Conservation (phyloP, 257 asterid genomes). For the Solanum bulbocastanum region DNA sequence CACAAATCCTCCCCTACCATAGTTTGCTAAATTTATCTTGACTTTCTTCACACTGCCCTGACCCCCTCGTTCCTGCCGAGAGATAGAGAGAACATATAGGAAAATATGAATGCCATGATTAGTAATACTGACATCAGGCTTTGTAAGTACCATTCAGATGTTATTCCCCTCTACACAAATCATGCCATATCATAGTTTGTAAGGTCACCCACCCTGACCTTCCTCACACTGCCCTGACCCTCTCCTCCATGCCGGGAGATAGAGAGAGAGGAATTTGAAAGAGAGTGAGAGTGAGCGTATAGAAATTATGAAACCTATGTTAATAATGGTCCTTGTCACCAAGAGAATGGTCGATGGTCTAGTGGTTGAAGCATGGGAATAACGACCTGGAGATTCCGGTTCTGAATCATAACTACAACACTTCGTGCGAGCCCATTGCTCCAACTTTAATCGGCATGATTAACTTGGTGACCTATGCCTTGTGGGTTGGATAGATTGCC, state of each 20-base stretch:
- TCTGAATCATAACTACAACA: neutral
- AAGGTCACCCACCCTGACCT: neutral
- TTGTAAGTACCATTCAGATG: neutral
- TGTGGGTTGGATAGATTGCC: neutral
- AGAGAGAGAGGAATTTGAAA: neutral
- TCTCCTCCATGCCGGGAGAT: neutral
- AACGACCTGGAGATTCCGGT: neutral
- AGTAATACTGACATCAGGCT: neutral
- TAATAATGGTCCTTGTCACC: neutral
- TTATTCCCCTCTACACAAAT: neutral
- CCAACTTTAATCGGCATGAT: neutral
- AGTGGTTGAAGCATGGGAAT: neutral
- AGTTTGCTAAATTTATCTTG: neutral
- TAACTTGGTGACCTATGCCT: neutral
- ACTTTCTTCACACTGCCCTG: neutral
- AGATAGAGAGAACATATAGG: neutral
- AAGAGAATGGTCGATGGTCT: neutral
- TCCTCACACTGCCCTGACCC: neutral
- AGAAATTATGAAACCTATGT: neutral
- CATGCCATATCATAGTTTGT: neutral
- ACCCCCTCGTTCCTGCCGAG: neutral
- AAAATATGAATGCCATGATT: neutral
- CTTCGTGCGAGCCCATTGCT: neutral
- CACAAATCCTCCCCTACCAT: neutral
- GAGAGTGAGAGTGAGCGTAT: neutral